These are phyloP conservation scores for Blastosporella zonata DNA, from an alignment of 1,284 basidiomycete genomes.

Conservation along the genomic window DNA sequence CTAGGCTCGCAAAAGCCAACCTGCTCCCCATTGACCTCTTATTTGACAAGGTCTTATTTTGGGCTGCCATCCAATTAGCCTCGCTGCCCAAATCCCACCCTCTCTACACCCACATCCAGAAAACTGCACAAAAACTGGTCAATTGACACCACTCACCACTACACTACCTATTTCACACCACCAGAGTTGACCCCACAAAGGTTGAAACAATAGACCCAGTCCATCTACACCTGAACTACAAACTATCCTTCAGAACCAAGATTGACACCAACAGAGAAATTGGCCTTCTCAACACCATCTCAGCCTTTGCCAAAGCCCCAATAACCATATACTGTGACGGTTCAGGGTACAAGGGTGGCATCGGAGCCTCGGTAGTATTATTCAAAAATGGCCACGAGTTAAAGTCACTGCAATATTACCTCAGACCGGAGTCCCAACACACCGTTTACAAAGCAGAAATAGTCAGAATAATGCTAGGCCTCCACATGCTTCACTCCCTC, in stretches of 20 bases:
- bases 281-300: too few relatives aligned
- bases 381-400: slow-evolving; percentile 1
- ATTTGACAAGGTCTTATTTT: not conserved
- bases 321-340: not conserved
- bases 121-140: not conserved
- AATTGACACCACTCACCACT: not conserved
- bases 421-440: slow-evolving; percentile 10
- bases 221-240: not conserved
- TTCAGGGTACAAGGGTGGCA: not conserved
- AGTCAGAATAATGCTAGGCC: slow-evolving; percentile 11
- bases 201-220: not conserved
- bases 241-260: not conserved
- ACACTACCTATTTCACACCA: not conserved
- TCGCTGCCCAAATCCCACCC: too few relatives aligned
- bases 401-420: slow-evolving; percentile 1
- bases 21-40: not conserved
- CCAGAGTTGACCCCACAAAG: not conserved
- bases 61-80: too few relatives aligned
- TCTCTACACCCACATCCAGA: too few relatives aligned
- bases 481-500: slow-evolving; percentile 6
- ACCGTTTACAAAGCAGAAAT: slow-evolving; percentile 19
- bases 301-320: not conserved
- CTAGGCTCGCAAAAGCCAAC: not conserved
- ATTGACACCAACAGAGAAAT: not conserved
- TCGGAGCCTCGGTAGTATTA: slow-evolving; percentile 5